Evolutionary conservation across 306 rosid genomes (phyloP), one percentile per base, ranked within the genome.

Genomic region (Acmispon strigosus): DNA sequence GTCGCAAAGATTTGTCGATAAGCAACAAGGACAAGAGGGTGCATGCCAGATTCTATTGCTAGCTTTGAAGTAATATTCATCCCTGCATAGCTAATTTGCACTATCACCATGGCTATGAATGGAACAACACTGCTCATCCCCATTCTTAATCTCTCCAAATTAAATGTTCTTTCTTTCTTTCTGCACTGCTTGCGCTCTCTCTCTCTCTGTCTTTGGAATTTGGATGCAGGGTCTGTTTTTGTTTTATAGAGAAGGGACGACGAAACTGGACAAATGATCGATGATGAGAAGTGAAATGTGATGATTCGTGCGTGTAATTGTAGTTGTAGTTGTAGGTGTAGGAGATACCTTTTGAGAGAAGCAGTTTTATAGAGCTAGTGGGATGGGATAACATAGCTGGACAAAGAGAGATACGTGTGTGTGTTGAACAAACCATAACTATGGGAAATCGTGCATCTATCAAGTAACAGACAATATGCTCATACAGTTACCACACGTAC

Each of bases 11-110:
- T 60, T 75, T 90, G 99, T 0, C 99, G 79, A 48, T 94, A 94
- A 43, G 95, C 86, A 24, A 85, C 99, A 14, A 94, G 96, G 37
- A 94, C 74, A 2, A 91, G 70, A 6, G 97, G 97, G 69, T 81
- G 78, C 97, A 91, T 87, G 24, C 91, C 92, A 51, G 92, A 76
- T 42, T 83, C 74, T 27, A 94, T 51, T 0, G 99, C 99, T 20
- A 94, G 89, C 89, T 90, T 91, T 18, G 99, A 89, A 5, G 82
- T 89, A 4, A 91, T 82, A 27, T 82, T 94, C 95, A 94, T 76
- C 6, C 84, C 95, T 1, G 96, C 87, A 63, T 83, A 94, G 0
- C 73, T 62, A 2, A 74, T 6, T 63, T 94, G 99, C 52, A 78
- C 84, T 2, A 84, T 19, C 7, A 83, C 78, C 91, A 89, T 89